Evolutionary conservation across 2,329 filamentous ascomycete species (phyloP), one percentile per base, ranked within the genome.

Genomic region (Aspergillus ustus): DNA sequence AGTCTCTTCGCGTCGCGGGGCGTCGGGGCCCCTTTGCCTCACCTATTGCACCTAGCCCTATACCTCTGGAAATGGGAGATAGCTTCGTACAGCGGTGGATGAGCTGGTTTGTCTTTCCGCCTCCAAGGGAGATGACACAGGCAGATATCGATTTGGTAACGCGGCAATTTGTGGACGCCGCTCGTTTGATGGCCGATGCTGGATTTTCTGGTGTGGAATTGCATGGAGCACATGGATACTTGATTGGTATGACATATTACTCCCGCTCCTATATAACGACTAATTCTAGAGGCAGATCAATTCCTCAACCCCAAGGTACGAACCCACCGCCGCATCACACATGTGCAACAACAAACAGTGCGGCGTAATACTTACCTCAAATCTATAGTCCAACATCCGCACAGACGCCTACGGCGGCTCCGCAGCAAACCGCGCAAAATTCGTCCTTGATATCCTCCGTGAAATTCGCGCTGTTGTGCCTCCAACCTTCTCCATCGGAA

Each of bases 201-300:
- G 84, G 84, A 0, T 86, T 85, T 60, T 78, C 80, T n/a, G 85
- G 84, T 0, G 70, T 84, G 8, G 77, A 86, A 65, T 62, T 87
- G 19, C 84, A 87, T 68, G 83, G 75, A 4, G 83, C 83, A 19
- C 81, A 83, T 70, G 82, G 83, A 3, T 84, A 82, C 69, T 68
- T 84, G 28, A 71, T 84, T 22, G 78, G 77, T 65, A 76, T 76
- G 63, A 80, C 75, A 55, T 64, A 15, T 6, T 25, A 37, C 15
- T 34, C 49, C 37, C 2, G 13, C 17, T 4, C 45, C 17, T 13
- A 7, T 49, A 25, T 17, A 37, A 15, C 15, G 22, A 19, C 53
- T 56, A 48, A 56, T 20, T 2, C 19, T 15, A 40, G 31, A 29
- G 60, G 52, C 34, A 75, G 74, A 76, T 57, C 75, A 78, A 63